A percentile compares a stretch with the other conserved stretches of the same genome.
Evolutionary conservation across 202 grass and related monocot species (phyloP).

Genomic region (Digitaria exilis): DNA sequence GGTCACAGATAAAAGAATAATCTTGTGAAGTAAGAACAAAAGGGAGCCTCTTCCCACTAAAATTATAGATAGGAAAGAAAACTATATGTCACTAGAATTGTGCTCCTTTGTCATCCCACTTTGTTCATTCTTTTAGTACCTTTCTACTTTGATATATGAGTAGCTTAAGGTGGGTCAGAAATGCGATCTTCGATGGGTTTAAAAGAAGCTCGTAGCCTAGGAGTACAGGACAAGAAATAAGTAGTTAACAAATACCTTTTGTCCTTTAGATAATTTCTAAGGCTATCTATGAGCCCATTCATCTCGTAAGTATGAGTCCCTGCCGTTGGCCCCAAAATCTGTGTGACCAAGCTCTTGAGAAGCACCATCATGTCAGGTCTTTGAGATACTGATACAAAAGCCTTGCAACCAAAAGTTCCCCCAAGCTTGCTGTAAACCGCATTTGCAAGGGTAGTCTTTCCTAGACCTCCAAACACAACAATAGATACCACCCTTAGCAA

Average conservation of each 20-base stretch:
- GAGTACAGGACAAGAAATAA: not conserved
- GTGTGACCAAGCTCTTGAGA: not conserved
- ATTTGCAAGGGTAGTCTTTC: not conserved
- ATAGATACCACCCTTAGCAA: constrained; percentile 2
- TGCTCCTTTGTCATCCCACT: not conserved
- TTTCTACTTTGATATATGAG: not conserved
- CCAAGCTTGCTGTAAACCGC: not conserved
- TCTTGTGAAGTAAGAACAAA: not conserved
- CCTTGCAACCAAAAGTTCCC: not conserved
- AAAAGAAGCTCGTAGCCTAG: not conserved
- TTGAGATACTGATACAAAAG: constrained; percentile 4
- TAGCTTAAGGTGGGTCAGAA: not conserved
- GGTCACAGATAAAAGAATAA: not conserved
- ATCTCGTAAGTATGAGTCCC: not conserved
- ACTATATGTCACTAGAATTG: not conserved
- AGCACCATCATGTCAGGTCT: not conserved
- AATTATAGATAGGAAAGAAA: not conserved
- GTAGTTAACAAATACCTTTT: not conserved
- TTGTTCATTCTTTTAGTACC: not conserved
- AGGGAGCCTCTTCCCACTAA: not conserved
- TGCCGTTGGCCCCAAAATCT: not conserved
- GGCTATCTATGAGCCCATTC: not conserved
- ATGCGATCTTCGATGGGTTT: not conserved
- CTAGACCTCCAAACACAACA: not conserved
- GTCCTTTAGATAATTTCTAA: not conserved